Evolutionary conservation across 192 early-diverging fungal species (phyloP).

Genomic region (Backusella liffmaniae): DNA sequence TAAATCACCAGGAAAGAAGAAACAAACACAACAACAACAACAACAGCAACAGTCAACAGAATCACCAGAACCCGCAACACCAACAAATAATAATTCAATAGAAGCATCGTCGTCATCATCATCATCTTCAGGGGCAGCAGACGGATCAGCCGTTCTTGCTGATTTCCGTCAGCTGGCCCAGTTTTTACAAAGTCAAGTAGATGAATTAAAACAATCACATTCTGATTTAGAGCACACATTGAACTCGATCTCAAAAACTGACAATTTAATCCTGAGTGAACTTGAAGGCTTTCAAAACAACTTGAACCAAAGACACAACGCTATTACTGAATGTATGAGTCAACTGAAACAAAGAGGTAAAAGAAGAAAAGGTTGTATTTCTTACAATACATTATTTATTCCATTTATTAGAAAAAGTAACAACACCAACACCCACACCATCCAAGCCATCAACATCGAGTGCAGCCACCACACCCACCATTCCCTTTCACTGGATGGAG

Average conservation of each 20-base stretch:
- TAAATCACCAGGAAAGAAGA: slow-evolving; percentile 22
- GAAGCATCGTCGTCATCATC: neutral
- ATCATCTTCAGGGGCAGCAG: neutral
- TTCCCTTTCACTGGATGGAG: neutral
- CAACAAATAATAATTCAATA: neutral
- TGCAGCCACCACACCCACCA: neutral
- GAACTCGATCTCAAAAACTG: neutral
- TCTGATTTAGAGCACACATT: neutral
- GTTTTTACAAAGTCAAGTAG: neutral
- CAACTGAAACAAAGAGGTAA: neutral
- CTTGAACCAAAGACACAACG: neutral
- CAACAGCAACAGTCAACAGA: neutral
- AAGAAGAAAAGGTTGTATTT: neutral
- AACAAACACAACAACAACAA: slow-evolving; percentile 1
- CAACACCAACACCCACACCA: neutral
- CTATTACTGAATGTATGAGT: neutral
- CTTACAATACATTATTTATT: no score
- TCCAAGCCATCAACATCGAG: neutral
- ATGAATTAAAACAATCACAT: slow-evolving; percentile 9
- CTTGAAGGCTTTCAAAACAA: neutral
- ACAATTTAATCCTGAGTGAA: neutral
- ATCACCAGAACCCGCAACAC: neutral
- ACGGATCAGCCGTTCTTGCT: neutral
- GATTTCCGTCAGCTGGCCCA: neutral
- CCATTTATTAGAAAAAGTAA: neutral